Percentiles rank a stretch among this genome's conserved stretches.
Evolutionary conservation across 305 asterid genomes (phyloP).

Genomic region (Fraxinus dipetala): DNA sequence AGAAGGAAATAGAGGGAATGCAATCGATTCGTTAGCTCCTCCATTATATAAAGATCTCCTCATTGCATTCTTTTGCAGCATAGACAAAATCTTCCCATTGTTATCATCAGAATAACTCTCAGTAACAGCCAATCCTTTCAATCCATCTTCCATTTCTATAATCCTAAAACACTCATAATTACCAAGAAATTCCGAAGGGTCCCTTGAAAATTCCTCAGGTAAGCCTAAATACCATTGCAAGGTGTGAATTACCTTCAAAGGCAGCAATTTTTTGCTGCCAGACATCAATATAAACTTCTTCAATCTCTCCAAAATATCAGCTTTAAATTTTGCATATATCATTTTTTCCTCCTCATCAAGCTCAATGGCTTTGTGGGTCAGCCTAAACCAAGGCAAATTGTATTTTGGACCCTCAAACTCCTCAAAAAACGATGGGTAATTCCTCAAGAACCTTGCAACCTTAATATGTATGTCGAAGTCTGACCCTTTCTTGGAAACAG

Average conservation of each 20-base stretch:
- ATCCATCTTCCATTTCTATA: constrained; percentile 67
- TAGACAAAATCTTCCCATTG: constrained; percentile 34
- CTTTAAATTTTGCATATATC: constrained; percentile 45
- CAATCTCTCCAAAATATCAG: constrained; percentile 57
- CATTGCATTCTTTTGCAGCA: constrained; percentile 61
- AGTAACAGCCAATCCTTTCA: constrained; percentile 54
- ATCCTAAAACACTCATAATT: constrained; percentile 37
- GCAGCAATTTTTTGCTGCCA: constrained; percentile 53
- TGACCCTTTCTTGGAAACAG: constrained; percentile 53
- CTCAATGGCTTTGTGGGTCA: constrained; percentile 59
- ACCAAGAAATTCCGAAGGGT: constrained; percentile 47
- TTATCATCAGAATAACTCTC: constrained; percentile 27
- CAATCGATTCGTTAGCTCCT: constrained; percentile 45
- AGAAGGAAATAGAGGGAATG: constrained; percentile 71
- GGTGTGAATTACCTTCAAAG: constrained; percentile 64
- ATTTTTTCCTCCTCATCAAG: constrained; percentile 63
- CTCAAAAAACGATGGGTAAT: constrained; percentile 67
- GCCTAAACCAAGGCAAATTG: constrained; percentile 75
- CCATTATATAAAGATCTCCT: constrained; percentile 49
- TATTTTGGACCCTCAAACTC: constrained; percentile 70
- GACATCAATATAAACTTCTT: constrained; percentile 71
- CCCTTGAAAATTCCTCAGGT: constrained; percentile 54
- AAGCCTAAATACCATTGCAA: constrained; percentile 75
- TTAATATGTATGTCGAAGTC: constrained; percentile 51
- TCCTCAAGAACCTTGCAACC: constrained; percentile 71